Evolutionary conservation across 2,329 filamentous ascomycete species (phyloP), one percentile per base, ranked within the genome.

Genomic region (Mollisiaceae sp.): DNA sequence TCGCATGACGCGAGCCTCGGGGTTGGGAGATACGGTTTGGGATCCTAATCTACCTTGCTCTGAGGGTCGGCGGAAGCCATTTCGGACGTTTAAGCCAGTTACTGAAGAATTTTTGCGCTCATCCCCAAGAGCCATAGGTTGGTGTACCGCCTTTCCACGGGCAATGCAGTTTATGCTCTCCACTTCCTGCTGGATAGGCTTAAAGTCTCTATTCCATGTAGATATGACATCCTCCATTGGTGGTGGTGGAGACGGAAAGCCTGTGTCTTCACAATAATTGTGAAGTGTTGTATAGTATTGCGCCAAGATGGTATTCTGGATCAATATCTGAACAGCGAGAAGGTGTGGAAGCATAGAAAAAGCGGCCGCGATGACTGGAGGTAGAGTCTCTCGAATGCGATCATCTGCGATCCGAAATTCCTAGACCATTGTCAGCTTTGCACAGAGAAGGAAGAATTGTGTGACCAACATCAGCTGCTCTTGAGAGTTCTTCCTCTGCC

Each of bases 271-370:
- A 70, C 89, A 92, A 77, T 90, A 95, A 64, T 85, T 87, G 75
- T 93, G 88, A 8, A 94, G 80, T 4, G 88, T 83, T 0, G 92
- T 95, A 78, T 95, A 95, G 71, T 92, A 88, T 67, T 93, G 83
- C 0, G 88, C 92, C 5, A 95, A 85, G 60, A 95, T 81, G 56
- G 88, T 86, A 75, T 93, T 93, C 77, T 94, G 92, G 35, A 93
- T 88, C 74, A 90, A 83, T 54, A 94, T 87, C 73, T 94, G 89
- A 41, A 85, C 84, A 47, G 85, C 83, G 12, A 94, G 82, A 22
- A 96, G 81, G 60, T 88, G 86, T 35, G 91, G 91, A 14, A 94
- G 83, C n/a, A 96, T 81, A 27, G 85, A 89, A 75, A 93, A 92
- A 4, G 89, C 84, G 11, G 90, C 88, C 2, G 85, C 80, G 60